Evolutionary conservation across 345 rosid genomes (phyloP).

Genomic region (Eucalyptus fibrosa): DNA sequence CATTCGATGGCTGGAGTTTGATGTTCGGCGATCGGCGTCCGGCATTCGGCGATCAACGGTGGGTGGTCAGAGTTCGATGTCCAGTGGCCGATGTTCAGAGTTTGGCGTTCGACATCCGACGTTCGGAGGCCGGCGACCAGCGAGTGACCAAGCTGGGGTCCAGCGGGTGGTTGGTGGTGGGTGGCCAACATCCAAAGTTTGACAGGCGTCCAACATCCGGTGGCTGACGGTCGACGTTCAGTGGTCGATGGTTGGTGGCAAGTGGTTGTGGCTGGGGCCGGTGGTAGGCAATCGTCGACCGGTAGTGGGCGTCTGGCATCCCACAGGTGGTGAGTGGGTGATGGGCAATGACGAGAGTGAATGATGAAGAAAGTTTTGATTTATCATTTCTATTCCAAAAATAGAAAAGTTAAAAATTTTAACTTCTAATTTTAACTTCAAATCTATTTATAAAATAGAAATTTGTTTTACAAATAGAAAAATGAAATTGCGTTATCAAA

Average conservation of each 20-base stretch:
- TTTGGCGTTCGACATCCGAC: accelerated
- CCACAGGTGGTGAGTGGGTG: accelerated
- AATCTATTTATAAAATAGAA: accelerated
- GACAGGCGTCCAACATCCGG: accelerated
- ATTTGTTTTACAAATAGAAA: accelerated
- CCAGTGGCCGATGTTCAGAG: accelerated
- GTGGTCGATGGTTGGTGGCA: too few species aligned
- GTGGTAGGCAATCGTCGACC: accelerated
- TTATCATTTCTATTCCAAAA: accelerated
- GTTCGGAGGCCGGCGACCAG: accelerated
- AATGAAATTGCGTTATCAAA: too few species aligned
- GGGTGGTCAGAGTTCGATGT: too few species aligned
- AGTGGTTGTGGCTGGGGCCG: too few species aligned
- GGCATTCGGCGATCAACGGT: accelerated
- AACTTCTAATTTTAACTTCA: too few species aligned
- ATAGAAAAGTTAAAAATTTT: too few species aligned
- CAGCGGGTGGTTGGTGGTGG: accelerated
- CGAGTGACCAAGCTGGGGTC: accelerated
- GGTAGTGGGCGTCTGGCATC: accelerated
- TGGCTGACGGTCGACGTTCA: accelerated
- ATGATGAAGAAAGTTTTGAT: too few species aligned
- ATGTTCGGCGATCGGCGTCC: accelerated
- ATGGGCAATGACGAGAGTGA: accelerated
- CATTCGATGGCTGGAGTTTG: accelerated
- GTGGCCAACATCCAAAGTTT: too few species aligned